Conservation (phyloP, 768 basidiomycete species). For the Hortiboletus campestris region DNA sequence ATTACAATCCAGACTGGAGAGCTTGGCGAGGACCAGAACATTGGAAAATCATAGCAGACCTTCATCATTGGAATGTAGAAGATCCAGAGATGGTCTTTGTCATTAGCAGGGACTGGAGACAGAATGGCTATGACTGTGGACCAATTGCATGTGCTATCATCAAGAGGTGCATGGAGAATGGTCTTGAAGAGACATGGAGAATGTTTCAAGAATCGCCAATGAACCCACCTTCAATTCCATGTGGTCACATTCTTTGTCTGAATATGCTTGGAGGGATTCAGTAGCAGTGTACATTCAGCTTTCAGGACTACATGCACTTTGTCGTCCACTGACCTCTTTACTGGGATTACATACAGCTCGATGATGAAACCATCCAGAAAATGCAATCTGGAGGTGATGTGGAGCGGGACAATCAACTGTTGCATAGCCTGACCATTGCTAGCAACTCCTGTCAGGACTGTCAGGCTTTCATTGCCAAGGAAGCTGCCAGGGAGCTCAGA, state of each 20-base stretch:
- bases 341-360: not conserved
- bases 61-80: not conserved
- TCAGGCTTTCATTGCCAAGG: no score
- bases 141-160: not conserved
- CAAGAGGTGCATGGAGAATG: not conserved
- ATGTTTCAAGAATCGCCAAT: no score
- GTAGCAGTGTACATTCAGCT: not conserved
- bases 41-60: not conserved
- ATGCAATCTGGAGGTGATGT: not conserved
- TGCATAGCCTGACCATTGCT: not conserved
- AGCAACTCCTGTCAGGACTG: not conserved
- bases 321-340: not conserved
- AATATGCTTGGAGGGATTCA: not conserved
- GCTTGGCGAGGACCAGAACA: not conserved
- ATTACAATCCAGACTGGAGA: not conserved
- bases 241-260: not conserved
- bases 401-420: not conserved
- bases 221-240: not conserved
- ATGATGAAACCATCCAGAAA: not conserved
- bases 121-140: conserved; percentile 10
- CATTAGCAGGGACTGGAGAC: not conserved
- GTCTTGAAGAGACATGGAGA: not conserved
- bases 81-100: not conserved
- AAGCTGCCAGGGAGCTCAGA: no score
- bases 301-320: conserved; percentile 1